Evolutionary conservation across 2,329 filamentous ascomycete species (phyloP).

Genomic region (Westerdykella sp.): DNA sequence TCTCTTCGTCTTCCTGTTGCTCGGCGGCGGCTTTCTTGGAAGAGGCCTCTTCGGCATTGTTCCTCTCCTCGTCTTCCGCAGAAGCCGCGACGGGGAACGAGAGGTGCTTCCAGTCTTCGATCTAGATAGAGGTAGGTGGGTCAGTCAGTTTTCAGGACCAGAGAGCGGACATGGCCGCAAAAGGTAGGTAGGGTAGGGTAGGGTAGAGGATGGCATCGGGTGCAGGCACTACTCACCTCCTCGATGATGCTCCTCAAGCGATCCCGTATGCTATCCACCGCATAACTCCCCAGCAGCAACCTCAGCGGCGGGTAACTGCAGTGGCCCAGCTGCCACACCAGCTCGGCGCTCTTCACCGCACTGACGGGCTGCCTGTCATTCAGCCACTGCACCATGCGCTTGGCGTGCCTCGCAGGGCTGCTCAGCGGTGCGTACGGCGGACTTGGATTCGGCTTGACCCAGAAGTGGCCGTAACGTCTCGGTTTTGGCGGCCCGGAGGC

Average conservation of each 20-base stretch:
- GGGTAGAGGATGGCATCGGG: not conserved
- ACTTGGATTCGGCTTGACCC: conserved; percentile 72
- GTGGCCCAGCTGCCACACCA: conserved; percentile 90
- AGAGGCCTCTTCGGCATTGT: no score
- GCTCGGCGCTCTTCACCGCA: conserved; percentile 83
- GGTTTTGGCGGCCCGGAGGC: conserved; percentile 39
- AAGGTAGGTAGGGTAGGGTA: no score
- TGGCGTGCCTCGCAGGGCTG: conserved; percentile 80
- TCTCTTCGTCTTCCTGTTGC: not conserved
- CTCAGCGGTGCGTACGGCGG: conserved; percentile 72
- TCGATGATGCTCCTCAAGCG: conserved; percentile 84
- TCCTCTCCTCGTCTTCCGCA: conserved; percentile 30
- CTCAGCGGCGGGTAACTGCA: conserved; percentile 88
- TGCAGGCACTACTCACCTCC: conserved; percentile 52
- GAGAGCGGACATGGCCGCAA: not conserved
- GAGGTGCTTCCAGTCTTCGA: conserved; percentile 82
- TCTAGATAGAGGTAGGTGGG: conserved; percentile 10
- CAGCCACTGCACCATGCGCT: conserved; percentile 89
- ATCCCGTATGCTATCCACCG: conserved; percentile 92
- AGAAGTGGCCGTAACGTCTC: conserved; percentile 84
- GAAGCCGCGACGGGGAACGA: conserved; percentile 51
- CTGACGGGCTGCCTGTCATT: conserved; percentile 88
- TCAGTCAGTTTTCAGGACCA: not conserved
- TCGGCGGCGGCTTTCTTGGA: not conserved
- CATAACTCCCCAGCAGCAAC: conserved; percentile 83